Evolutionary conservation across 257 asterid species (phyloP).

Genomic region (Nicotiana otophora): DNA sequence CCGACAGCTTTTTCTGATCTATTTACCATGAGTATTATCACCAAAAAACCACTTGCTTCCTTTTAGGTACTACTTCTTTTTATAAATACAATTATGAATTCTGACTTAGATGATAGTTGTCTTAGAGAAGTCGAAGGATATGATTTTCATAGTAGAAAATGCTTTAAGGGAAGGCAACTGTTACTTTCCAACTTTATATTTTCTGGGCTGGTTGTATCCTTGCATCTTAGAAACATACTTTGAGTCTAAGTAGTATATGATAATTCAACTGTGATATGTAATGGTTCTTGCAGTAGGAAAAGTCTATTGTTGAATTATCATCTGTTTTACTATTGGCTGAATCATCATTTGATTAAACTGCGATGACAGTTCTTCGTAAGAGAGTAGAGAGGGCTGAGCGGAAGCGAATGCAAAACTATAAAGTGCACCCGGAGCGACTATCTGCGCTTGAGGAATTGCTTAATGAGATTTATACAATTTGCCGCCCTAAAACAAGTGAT

Average conservation of each 20-base stretch:
- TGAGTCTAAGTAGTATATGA: not conserved
- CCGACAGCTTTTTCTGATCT: not conserved
- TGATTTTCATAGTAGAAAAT: not conserved
- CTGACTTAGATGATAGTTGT: not conserved
- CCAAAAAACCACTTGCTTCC: not conserved
- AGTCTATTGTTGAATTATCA: not conserved
- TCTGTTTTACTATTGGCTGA: not conserved
- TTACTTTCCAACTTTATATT: not conserved
- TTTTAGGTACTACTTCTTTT: not conserved
- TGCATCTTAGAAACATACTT: not conserved
- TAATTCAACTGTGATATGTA: not conserved
- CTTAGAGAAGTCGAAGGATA: not conserved
- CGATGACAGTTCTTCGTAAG: conserved; percentile 55
- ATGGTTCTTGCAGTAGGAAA: not conserved
- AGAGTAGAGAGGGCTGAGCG: conserved; percentile 64
- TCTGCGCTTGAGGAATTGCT: conserved; percentile 53
- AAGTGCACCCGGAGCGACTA: conserved; percentile 32
- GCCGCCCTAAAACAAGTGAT: conserved; percentile 61
- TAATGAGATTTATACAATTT: conserved; percentile 43
- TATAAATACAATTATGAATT: not conserved
- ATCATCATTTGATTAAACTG: not conserved
- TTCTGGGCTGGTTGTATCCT: not conserved
- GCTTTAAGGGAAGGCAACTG: not conserved
- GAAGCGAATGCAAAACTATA: conserved; percentile 46
- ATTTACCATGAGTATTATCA: not conserved